Conservation (phyloP, 305 asterid genomes). For the Ilex paraguariensis region DNA sequence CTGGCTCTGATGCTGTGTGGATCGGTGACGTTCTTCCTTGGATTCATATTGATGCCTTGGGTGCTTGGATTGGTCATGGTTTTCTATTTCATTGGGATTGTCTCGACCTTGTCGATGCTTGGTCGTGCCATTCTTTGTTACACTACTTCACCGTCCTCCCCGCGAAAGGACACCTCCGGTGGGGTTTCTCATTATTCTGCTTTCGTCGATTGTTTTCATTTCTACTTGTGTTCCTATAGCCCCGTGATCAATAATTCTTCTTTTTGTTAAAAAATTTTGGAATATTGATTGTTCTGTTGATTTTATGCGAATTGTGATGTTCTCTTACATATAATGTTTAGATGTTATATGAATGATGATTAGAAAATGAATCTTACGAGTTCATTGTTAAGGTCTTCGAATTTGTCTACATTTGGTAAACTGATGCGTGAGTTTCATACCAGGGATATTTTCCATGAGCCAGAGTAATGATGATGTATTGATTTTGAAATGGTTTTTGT, state of each 20-base stretch:
- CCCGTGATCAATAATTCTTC: too few species aligned
- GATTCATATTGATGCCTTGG: slow-evolving; percentile 95
- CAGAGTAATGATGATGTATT: too few species aligned
- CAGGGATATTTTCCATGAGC: too few species aligned
- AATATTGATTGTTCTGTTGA: background rate
- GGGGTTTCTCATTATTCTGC: slow-evolving; percentile 18
- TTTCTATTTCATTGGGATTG: slow-evolving; percentile 64
- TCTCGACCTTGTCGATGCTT: slow-evolving; percentile 74
- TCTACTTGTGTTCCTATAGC: too few species aligned
- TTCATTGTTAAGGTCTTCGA: too few species aligned
- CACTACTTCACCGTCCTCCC: slow-evolving; percentile 36
- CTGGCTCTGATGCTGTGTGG: slow-evolving; percentile 81
- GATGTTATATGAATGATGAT: too few species aligned
- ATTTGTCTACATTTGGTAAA: too few species aligned
- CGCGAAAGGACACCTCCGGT: slow-evolving; percentile 51
- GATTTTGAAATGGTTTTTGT: background rate
- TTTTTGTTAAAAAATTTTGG: background rate
- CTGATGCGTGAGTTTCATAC: too few species aligned
- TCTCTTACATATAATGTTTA: too few species aligned
- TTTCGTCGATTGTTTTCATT: background rate
- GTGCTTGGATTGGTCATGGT: slow-evolving; percentile 65
- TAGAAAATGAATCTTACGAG: too few species aligned
- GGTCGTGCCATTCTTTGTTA: slow-evolving; percentile 60
- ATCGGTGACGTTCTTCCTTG: slow-evolving; percentile 80
- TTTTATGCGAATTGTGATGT: background rate